These are phyloP conservation scores for Monilinia laxa DNA, from an alignment of 2,329 filamentous ascomycete species.

Conservation along the genomic window DNA sequence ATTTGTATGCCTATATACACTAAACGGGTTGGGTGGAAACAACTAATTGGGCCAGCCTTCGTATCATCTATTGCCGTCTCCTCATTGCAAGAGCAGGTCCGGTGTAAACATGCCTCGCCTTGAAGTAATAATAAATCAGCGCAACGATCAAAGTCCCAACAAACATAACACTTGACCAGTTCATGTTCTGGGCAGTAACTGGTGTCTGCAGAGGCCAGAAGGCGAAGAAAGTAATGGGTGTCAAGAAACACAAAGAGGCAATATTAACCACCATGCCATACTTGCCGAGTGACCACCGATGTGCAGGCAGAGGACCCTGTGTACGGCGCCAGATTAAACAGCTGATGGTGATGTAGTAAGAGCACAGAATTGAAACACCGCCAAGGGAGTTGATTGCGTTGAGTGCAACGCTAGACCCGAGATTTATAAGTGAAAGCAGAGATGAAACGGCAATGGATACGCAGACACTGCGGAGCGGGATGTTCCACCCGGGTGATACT, in stretches of 20 bases:
- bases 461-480: constrained; percentile 27
- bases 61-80: constrained; percentile 7
- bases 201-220: constrained; percentile 47
- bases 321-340: constrained; percentile 43
- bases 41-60: neutral
- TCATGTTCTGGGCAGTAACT: constrained; percentile 47
- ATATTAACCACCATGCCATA: constrained; percentile 45
- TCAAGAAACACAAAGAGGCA: constrained; percentile 46
- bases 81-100: constrained; percentile 22
- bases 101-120: constrained; percentile 33
- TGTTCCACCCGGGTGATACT: constrained; percentile 32
- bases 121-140: constrained; percentile 29
- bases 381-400: constrained; percentile 53
- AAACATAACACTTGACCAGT: constrained; percentile 40
- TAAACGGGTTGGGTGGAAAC: neutral
- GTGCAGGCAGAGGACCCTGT: constrained; percentile 42
- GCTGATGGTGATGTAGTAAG: constrained; percentile 49
- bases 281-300: constrained; percentile 46
- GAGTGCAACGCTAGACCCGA: constrained; percentile 51
- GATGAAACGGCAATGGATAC: constrained; percentile 26
- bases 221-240: constrained; percentile 44
- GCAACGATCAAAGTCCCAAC: constrained; percentile 23
- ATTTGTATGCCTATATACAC: neutral
- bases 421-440: constrained; percentile 44
- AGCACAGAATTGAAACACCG: constrained; percentile 49